Evolutionary conservation across 108 stramenopile genomes (phyloP).

Genomic region (Thalassiosira profunda): DNA sequence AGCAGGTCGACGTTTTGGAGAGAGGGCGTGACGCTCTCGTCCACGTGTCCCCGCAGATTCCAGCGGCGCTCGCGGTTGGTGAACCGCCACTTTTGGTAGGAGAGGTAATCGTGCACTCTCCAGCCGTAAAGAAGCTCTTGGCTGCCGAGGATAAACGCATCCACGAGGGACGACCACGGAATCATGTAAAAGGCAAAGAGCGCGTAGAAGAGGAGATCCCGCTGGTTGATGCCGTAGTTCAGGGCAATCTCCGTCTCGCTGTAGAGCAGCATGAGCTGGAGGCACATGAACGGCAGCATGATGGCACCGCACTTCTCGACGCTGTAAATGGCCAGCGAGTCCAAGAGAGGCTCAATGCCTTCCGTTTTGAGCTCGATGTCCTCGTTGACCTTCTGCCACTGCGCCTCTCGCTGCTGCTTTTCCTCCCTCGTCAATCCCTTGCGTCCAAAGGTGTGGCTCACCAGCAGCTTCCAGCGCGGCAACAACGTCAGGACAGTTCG

Average conservation of each 20-base stretch:
- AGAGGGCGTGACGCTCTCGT: slow-evolving; percentile 73
- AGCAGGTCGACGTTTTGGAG: slow-evolving; percentile 83
- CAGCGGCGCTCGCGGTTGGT: slow-evolving; percentile 76
- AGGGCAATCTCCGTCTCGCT: slow-evolving; percentile 71
- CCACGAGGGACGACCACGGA: slow-evolving; percentile 62
- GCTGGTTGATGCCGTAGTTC: slow-evolving; percentile 70
- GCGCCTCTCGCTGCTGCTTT: slow-evolving; percentile 72
- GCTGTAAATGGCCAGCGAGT: slow-evolving; percentile 64
- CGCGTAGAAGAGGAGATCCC: slow-evolving; percentile 85
- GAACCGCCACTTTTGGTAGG: slow-evolving; percentile 87
- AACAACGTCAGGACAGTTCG: slow-evolving; percentile 51
- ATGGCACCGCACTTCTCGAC: slow-evolving; percentile 57
- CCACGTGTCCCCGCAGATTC: slow-evolving; percentile 68
- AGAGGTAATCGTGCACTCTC: slow-evolving; percentile 88
- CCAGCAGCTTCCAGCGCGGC: slow-evolving; percentile 79
- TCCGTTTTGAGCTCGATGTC: slow-evolving; percentile 80
- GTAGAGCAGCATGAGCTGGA: slow-evolving; percentile 63
- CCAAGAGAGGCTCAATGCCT: slow-evolving; percentile 86
- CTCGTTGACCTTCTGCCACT: slow-evolving; percentile 81
- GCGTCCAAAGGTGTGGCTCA: slow-evolving; percentile 25
- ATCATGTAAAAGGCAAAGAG: slow-evolving; percentile 75
- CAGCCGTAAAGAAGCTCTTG: slow-evolving; percentile 91
- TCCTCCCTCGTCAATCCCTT: slow-evolving; percentile 73
- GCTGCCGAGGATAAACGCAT: slow-evolving; percentile 81
- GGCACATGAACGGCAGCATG: slow-evolving; percentile 65